These are phyloP conservation scores for Yamadazyma jaroonii DNA, from an alignment of 1,139 yeast species.

Conservation along the genomic window DNA sequence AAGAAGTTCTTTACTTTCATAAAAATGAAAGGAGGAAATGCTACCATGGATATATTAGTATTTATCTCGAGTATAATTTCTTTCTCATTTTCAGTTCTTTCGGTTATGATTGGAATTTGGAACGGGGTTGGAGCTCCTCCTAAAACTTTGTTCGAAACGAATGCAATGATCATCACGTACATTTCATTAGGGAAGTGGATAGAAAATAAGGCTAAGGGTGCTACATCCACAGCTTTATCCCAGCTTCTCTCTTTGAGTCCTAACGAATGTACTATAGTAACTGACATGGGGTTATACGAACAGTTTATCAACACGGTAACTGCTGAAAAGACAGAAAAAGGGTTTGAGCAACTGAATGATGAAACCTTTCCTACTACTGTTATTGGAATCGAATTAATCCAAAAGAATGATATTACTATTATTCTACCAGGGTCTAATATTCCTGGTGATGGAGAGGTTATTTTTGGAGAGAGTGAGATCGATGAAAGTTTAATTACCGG, in stretches of 20 bases:
- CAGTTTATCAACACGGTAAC: slow-evolving; percentile 4
- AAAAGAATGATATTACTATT: slow-evolving; percentile 71
- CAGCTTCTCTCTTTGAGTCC: slow-evolving; percentile 80
- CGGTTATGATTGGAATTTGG: slow-evolving; percentile 48
- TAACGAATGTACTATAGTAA: slow-evolving; percentile 64
- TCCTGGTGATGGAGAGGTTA: slow-evolving; percentile 86
- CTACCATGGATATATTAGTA: slow-evolving; percentile 96
- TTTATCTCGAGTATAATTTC: slow-evolving; percentile 81
- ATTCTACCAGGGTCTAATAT: slow-evolving; percentile 83
- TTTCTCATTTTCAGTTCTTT: slow-evolving; percentile 65
- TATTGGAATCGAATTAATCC: slow-evolving; percentile 73
- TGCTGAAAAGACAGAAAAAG: not conserved
- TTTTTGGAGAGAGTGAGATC: slow-evolving; percentile 75
- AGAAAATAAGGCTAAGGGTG: slow-evolving; percentile 91
- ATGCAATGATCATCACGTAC: slow-evolving; percentile 79
- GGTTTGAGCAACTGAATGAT: not conserved
- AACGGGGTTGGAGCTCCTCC: slow-evolving; percentile 46
- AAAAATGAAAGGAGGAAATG: slow-evolving; percentile 54
- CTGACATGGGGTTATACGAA: slow-evolving; percentile 32
- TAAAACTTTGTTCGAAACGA: slow-evolving; percentile 78
- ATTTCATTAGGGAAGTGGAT: slow-evolving; percentile 87
- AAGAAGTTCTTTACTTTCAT: slow-evolving; percentile 64
- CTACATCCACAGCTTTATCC: slow-evolving; percentile 85
- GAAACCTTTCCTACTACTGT: slow-evolving; percentile 23
- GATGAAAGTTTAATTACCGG: slow-evolving; percentile 92